Evolutionary conservation across 305 asterid genomes (phyloP), one percentile per base, ranked within the genome.

Genomic region (Solanum hybrid): DNA sequence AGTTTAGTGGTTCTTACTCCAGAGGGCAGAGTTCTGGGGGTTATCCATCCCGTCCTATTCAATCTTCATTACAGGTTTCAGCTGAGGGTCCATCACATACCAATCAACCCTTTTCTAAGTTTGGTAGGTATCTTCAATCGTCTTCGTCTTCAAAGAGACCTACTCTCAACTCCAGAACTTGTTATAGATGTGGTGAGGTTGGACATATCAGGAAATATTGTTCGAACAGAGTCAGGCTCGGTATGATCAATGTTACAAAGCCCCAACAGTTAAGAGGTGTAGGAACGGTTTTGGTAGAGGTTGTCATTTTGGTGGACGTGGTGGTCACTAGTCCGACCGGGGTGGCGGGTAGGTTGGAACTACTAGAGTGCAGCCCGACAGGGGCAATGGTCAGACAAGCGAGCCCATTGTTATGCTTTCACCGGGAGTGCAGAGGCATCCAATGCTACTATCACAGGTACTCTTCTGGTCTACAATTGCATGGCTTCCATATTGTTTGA

Each of bases 321-420:
- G 70, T 17, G 70, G 70, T 20, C 70, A 0, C 24, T 4, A 57
- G 10, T 57, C n/a, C 24, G 4, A 2, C 4, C 0, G 2, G 70
- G 24, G 70, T 57, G 24, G 70, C 70, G 2, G 0, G 10, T 6
- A 57, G 70, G 4, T 57, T 57, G 70, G 70, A 57, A 57, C 70
- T 57, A 20, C 24, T 57, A 6, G 24, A 57, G 24, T 1, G 10
- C 10, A 57, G 0, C 24, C 10, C 10, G 0, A 0, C 10, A 57
- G 1, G 24, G 24, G 70, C 0, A 57, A 57, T 57, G 24, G 70
- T 6, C 1, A 57, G 70, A 57, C 70, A 20, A 7, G 70, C 8
- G 0, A 6, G 4, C 24, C 70, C 24, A 57, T 17, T 20, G 24
- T 57, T 57, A 57, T 57, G 70, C 70, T 57, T 57, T 57, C 70